Evolutionary conservation across 306 rosid species (phyloP).

Genomic region (Trifolium pratense): DNA sequence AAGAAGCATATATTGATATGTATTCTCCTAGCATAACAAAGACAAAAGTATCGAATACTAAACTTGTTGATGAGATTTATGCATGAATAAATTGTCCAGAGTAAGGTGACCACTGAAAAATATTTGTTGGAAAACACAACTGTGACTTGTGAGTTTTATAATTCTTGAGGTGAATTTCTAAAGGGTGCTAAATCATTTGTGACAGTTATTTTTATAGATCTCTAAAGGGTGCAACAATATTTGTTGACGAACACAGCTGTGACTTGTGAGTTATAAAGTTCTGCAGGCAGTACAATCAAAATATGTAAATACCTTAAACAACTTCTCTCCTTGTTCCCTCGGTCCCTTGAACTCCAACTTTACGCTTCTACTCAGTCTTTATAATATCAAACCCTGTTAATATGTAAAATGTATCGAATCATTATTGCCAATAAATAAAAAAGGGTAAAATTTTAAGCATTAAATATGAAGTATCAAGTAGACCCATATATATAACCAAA

Average conservation of each 20-base stretch:
- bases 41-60: background rate
- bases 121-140: constrained; percentile 6
- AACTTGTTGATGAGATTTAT: background rate
- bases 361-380: constrained; percentile 49
- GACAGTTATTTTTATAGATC: background rate
- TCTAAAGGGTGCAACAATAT: no score
- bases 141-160: constrained; percentile 23
- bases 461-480: constrained; percentile 25
- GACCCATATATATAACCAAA: constrained; percentile 23
- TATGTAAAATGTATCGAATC: constrained; percentile 24
- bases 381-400: constrained; percentile 47
- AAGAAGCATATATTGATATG: background rate
- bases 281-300: constrained; percentile 31
- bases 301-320: constrained; percentile 47
- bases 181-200: background rate
- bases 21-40: constrained; percentile 31
- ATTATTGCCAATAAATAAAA: constrained; percentile 26
- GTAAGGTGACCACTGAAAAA: constrained; percentile 11
- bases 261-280: background rate
- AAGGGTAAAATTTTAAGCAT: constrained; percentile 19
- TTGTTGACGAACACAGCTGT: no score
- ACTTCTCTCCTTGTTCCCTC: constrained; percentile 38
- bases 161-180: constrained; percentile 16
- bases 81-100: background rate
- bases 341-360: constrained; percentile 42